Evolutionary conservation across 768 basidiomycete genomes (phyloP).

Genomic region (Amyloporia xantha): DNA sequence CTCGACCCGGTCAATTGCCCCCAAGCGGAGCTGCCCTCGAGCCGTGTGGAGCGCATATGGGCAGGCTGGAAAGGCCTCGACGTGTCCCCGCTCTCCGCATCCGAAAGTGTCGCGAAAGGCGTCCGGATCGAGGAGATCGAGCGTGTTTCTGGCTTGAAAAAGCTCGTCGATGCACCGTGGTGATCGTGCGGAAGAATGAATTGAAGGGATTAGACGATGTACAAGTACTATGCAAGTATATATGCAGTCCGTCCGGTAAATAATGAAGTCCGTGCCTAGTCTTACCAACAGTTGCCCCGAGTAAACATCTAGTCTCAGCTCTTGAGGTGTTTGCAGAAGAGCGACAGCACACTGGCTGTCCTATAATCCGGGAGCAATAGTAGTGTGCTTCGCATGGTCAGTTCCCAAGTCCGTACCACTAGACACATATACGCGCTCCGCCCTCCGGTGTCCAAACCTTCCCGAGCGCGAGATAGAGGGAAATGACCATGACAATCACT

Average conservation of each 20-base stretch:
- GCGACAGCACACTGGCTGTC: too few relatives aligned
- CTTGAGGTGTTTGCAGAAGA: too few relatives aligned
- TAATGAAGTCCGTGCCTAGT: too few relatives aligned
- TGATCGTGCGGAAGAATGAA: neutral
- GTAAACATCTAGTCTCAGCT: too few relatives aligned
- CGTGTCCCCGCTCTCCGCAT: slow-evolving; percentile 66
- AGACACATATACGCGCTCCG: slow-evolving; percentile 65
- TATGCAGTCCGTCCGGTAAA: neutral
- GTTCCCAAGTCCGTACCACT: too few relatives aligned
- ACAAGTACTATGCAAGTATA: neutral
- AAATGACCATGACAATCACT: slow-evolving; percentile 66
- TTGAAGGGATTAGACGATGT: slow-evolving; percentile 17
- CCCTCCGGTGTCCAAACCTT: slow-evolving; percentile 77
- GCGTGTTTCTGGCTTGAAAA: slow-evolving; percentile 47
- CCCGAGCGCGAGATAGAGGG: slow-evolving; percentile 65
- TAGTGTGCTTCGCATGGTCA: too few relatives aligned
- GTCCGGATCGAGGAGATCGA: slow-evolving; percentile 56
- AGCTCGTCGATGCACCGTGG: slow-evolving; percentile 13
- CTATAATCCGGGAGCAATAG: too few relatives aligned
- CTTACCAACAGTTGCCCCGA: too few relatives aligned
- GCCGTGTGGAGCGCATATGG: slow-evolving; percentile 68
- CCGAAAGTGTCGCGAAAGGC: slow-evolving; percentile 64
- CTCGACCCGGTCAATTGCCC: slow-evolving; percentile 45
- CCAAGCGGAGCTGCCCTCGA: slow-evolving; percentile 40
- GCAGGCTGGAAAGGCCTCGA: slow-evolving; percentile 48